These are phyloP conservation scores for Dipodascopsis tothii DNA, from an alignment of 805 yeast species.

Conservation along the genomic window DNA sequence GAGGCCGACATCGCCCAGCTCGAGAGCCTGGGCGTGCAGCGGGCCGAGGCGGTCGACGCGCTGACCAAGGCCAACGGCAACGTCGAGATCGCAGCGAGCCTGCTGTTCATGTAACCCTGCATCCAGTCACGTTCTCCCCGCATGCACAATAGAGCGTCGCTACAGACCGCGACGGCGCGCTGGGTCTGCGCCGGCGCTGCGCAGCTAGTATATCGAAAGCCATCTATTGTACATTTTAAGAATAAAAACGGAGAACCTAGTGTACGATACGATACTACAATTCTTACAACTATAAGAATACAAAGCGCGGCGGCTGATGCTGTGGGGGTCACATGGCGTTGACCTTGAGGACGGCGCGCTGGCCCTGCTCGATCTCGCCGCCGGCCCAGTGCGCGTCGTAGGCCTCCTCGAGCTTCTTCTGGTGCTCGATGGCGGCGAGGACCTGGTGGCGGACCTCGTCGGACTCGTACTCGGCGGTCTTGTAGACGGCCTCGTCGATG, in stretches of 20 bases:
- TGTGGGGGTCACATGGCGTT: no score
- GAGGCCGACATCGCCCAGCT: constrained; percentile 43
- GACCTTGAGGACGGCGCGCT: not conserved
- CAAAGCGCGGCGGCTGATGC: no score
- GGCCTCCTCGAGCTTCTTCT: not conserved
- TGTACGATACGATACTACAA: no score
- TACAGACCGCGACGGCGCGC: no score
- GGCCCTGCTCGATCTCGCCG: not conserved
- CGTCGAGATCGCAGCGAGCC: constrained; percentile 77
- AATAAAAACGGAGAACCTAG: no score
- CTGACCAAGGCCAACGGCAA: constrained; percentile 64
- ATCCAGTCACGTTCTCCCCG: no score
- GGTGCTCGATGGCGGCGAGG: not conserved
- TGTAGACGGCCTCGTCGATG: not conserved
- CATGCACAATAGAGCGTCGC: no score
- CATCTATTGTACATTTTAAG: no score
- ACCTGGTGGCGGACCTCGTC: constrained; percentile 1
- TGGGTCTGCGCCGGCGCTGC: no score
- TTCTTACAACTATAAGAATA: no score
- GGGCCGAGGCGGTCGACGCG: constrained; percentile 57
- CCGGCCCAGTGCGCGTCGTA: not conserved
- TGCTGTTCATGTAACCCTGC: constrained; percentile 29
- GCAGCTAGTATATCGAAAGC: no score
- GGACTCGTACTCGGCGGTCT: not conserved
- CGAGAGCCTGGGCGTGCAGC: constrained; percentile 62